Percentiles rank a stretch among this genome's conserved stretches.
phyloP scores from a whole-genome alignment of 345 rosid genomes.

The Eucalyptus sp. region DNA sequence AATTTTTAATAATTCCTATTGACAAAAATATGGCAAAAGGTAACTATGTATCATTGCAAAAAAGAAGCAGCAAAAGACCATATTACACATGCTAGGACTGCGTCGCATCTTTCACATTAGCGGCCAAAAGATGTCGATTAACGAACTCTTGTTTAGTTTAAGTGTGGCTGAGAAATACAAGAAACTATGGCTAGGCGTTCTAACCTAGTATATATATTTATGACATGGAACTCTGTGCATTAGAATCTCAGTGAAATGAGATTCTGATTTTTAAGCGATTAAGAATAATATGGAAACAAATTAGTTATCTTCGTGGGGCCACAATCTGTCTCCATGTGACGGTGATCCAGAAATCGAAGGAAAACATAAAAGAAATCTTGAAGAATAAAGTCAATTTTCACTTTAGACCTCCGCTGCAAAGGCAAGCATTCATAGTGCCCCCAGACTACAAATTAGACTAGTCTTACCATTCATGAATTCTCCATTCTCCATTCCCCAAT shows the following conservation, averaged over 20 bases:
- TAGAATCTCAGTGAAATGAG: background rate
- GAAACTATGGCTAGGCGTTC: background rate
- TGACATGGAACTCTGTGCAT: background rate
- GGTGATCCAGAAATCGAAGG: background rate
- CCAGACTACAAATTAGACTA: background rate
- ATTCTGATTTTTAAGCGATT: background rate
- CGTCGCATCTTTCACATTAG: background rate
- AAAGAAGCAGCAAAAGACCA: background rate
- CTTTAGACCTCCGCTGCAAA: background rate
- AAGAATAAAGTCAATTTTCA: background rate
- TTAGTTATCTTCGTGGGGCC: background rate
- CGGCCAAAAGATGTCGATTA: background rate
- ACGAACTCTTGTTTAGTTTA: background rate
- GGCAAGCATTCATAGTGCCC: background rate
- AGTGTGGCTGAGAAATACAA: background rate
- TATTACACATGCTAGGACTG: background rate
- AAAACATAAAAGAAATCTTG: background rate
- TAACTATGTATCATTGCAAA: background rate
- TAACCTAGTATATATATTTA: background rate
- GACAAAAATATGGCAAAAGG: background rate
- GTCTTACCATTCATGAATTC: background rate
- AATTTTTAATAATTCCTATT: background rate
- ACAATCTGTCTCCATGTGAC: background rate
- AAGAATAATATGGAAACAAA: background rate
- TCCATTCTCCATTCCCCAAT: background rate